Conservation (phyloP, 1,139 yeast genomes). For the Yamadazyma membranifaciens region DNA sequence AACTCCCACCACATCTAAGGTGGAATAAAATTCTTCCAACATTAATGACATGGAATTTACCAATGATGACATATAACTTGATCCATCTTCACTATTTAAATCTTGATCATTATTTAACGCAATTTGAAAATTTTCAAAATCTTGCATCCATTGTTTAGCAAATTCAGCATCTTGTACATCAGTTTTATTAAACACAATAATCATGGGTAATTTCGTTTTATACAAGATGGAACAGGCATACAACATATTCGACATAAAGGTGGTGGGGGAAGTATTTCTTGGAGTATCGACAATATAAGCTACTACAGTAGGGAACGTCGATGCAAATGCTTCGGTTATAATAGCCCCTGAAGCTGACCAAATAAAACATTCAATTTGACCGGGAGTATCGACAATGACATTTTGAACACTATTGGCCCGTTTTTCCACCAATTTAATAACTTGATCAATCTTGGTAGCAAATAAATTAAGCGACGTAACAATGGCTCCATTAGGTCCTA, state of each 20-base stretch:
- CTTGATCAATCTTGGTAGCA: constrained; percentile 95
- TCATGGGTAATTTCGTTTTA: constrained; percentile 96
- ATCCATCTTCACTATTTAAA: constrained; percentile 63
- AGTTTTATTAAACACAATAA: constrained; percentile 92
- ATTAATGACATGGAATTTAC: constrained; percentile 94
- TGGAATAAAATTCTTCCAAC: constrained; percentile 95
- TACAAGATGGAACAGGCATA: constrained; percentile 96
- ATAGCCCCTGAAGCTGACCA: constrained; percentile 98
- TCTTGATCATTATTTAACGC: constrained; percentile 67
- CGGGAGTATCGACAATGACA: constrained; percentile 94
- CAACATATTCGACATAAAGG: constrained; percentile 97
- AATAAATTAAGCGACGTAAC: constrained; percentile 91
- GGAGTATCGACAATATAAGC: constrained; percentile 98
- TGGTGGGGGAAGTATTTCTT: constrained; percentile 88
- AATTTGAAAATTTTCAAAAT: constrained; percentile 85
- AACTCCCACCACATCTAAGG: constrained; percentile 86
- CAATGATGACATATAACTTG: constrained; percentile 88
- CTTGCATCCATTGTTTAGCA: constrained; percentile 97
- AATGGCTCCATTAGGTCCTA: constrained; percentile 98
- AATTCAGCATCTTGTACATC: constrained; percentile 83
- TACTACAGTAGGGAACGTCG: constrained; percentile 90
- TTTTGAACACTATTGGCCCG: constrained; percentile 63
- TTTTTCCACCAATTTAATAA: constrained; percentile 79
- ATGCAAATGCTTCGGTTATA: constrained; percentile 94
- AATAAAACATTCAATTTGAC: constrained; percentile 96